Evolutionary conservation across 140 eudicot genomes (phyloP).

Genomic region (Ambrosia hybrid): DNA sequence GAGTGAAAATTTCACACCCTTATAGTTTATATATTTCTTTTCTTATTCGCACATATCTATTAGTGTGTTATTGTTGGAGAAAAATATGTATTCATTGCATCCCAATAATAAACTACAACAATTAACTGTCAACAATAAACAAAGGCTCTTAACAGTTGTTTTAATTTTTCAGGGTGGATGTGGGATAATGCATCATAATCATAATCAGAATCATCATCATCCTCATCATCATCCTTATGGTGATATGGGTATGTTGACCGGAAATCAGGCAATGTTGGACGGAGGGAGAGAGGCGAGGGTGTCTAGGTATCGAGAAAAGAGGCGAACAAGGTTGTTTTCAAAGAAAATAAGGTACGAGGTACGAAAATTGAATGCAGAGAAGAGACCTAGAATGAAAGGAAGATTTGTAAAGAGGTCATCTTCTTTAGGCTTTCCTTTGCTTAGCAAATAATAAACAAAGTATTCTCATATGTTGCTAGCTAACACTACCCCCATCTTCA

Average conservation of each 20-base stretch:
- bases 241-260: slow-evolving; percentile 44
- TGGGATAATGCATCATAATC: slow-evolving; percentile 31
- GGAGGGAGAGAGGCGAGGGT: slow-evolving; percentile 88
- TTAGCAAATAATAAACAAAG: slow-evolving; percentile 37
- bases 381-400: slow-evolving; percentile 90
- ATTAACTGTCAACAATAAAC: too few relatives aligned
- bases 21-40: too few relatives aligned
- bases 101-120: not conserved
- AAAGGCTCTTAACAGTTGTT: not conserved
- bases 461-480: slow-evolving; percentile 11
- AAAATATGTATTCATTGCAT: too few relatives aligned
- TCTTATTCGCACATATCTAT: too few relatives aligned
- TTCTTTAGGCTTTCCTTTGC: slow-evolving; percentile 41
- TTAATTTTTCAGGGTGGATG: slow-evolving; percentile 46
- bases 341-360: slow-evolving; percentile 93
- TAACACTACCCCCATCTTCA: slow-evolving; percentile 23
- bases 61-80: too few relatives aligned
- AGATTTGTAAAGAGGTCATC: slow-evolving; percentile 74
- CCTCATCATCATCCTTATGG: slow-evolving; percentile 35
- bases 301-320: slow-evolving; percentile 83
- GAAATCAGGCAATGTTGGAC: slow-evolving; percentile 44
- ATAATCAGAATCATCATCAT: slow-evolving; percentile 21
- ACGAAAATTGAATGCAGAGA: slow-evolving; percentile 81
- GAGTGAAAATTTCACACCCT: too few relatives aligned
- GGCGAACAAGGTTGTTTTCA: slow-evolving; percentile 78